Conservation (phyloP, 2,329 filamentous ascomycete genomes). For the Rugonectria rugulosa region DNA sequence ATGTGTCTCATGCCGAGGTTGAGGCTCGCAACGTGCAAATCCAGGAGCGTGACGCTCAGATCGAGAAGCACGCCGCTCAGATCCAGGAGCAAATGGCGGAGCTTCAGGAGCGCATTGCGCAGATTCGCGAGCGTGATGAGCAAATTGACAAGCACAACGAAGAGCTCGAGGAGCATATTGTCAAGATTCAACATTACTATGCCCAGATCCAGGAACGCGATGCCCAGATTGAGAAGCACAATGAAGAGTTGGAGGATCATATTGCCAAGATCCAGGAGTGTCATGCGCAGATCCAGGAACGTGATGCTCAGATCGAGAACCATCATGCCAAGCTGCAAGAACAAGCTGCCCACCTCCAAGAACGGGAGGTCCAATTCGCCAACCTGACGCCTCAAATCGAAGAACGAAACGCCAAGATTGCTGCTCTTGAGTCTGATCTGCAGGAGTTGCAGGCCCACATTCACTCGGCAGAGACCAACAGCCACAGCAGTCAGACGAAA, state of each 20-base stretch:
- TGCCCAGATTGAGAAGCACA: neutral
- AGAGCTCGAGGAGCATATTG: neutral
- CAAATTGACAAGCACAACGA: slow-evolving; percentile 26
- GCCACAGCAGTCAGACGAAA: slow-evolving; percentile 46
- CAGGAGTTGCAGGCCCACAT: slow-evolving; percentile 37
- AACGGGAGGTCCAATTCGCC: slow-evolving; percentile 45
- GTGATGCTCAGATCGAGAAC: slow-evolving; percentile 31
- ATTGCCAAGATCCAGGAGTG: slow-evolving; percentile 28
- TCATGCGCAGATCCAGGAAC: slow-evolving; percentile 46
- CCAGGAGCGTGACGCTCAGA: slow-evolving; percentile 30
- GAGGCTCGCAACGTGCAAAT: slow-evolving; percentile 49
- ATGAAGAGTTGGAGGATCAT: slow-evolving; percentile 31
- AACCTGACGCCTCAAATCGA: slow-evolving; percentile 31
- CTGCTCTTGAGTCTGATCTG: slow-evolving; percentile 49
- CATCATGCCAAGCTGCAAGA: slow-evolving; percentile 27
- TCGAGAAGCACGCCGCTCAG: slow-evolving; percentile 17
- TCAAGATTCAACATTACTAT: too few relatives aligned
- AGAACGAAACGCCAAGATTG: slow-evolving; percentile 53
- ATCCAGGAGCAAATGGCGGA: slow-evolving; percentile 33
- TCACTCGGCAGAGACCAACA: slow-evolving; percentile 46
- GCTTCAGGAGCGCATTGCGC: slow-evolving; percentile 29
- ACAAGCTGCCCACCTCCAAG: slow-evolving; percentile 27
- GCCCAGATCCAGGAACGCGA: slow-evolving; percentile 34
- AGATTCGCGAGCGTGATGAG: slow-evolving; percentile 27
- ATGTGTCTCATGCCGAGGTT: slow-evolving; percentile 34